Conservation (phyloP, 495 filamentous ascomycete species). For the Collariella sp. region DNA sequence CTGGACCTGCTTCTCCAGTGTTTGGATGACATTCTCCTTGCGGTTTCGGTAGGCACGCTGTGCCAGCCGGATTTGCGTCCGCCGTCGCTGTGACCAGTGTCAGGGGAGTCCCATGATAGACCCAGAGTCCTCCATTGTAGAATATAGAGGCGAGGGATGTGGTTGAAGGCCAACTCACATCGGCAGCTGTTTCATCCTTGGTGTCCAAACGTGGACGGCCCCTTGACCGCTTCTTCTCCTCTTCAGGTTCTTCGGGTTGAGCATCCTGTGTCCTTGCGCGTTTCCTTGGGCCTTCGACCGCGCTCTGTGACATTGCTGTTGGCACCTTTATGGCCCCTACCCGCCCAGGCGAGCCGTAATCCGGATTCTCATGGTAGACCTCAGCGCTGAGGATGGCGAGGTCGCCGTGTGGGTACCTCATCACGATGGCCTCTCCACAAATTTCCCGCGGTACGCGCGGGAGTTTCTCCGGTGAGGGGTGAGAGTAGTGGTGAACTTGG, state of each 20-base stretch:
- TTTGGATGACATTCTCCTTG: conserved; percentile 73
- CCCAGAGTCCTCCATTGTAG: background rate
- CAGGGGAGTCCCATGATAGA: conserved; percentile 5
- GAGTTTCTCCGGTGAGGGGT: background rate
- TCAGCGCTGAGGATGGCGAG: conserved; percentile 44
- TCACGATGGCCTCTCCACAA: conserved; percentile 4
- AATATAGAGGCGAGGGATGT: background rate
- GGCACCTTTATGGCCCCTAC: conserved; percentile 14
- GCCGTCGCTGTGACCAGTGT: conserved; percentile 51
- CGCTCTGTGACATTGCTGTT: background rate
- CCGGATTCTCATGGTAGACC: conserved; percentile 33
- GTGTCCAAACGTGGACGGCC: conserved; percentile 63
- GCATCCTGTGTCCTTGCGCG: conserved; percentile 13
- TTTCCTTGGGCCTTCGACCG: conserved; percentile 26
- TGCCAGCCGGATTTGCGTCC: conserved; percentile 81
- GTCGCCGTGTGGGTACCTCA: conserved; percentile 31
- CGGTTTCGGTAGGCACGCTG: conserved; percentile 78
- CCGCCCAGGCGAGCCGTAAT: conserved; percentile 9
- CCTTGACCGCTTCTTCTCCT: conserved; percentile 45
- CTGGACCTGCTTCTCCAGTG: conserved; percentile 57
- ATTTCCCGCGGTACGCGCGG: background rate
- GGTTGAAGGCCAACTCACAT: conserved; percentile 32
- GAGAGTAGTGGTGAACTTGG: background rate
- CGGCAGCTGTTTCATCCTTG: conserved; percentile 53
- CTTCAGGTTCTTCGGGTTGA: conserved; percentile 24